Conservation (phyloP, 495 filamentous ascomycete genomes). For the Copromyces sp. region DNA sequence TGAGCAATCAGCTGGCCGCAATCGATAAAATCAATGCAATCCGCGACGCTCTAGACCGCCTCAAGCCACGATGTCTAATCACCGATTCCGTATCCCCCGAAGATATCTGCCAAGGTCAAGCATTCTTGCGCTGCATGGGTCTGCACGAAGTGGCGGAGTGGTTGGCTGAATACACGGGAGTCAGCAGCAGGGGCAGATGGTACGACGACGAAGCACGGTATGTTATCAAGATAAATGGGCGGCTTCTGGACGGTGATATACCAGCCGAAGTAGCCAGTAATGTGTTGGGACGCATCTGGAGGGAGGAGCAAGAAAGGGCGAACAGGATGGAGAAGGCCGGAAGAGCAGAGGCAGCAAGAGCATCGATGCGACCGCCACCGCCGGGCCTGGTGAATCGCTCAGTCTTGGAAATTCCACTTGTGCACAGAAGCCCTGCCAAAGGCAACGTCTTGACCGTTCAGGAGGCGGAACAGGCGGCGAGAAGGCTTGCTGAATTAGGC, state of each 20-base stretch:
- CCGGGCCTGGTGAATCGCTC: background rate
- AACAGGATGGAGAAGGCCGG: background rate
- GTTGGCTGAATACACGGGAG: constrained; percentile 6
- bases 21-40: background rate
- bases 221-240: background rate
- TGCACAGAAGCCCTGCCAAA: background rate
- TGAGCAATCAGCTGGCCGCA: background rate
- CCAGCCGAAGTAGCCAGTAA: background rate
- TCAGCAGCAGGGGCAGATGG: background rate
- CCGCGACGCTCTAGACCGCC: background rate
- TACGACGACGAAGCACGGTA: background rate
- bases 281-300: background rate
- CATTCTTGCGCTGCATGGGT: constrained; percentile 8
- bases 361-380: background rate
- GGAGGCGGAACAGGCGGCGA: background rate
- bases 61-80: background rate
- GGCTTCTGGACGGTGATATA: background rate
- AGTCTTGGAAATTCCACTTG: background rate
- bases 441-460: background rate
- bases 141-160: constrained; percentile 1
- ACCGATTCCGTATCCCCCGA: constrained; percentile 3
- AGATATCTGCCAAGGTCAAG: constrained; percentile 5
- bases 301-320: background rate
- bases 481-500: background rate
- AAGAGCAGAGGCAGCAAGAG: background rate